A percentile compares a stretch with the other conserved stretches of the same genome.
These are phyloP conservation scores for Boletus rufocinnamomeus DNA, from an alignment of 768 basidiomycete species.

Conservation along the genomic window DNA sequence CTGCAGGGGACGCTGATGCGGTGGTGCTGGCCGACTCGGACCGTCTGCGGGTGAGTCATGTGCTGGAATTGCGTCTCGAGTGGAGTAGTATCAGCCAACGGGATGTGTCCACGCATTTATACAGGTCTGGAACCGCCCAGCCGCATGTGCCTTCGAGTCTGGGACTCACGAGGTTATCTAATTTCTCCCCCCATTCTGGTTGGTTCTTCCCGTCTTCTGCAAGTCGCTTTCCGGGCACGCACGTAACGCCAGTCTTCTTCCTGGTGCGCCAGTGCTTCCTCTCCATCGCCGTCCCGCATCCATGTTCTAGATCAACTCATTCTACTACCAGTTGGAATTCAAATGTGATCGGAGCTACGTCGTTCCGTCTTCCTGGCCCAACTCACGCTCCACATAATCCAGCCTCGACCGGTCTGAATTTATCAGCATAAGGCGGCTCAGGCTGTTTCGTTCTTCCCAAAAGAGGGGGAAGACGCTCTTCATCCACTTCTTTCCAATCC, in stretches of 20 bases:
- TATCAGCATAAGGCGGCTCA: conserved; percentile 9
- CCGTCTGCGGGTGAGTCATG: no score
- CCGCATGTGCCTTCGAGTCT: no score
- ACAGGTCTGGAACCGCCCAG: no score
- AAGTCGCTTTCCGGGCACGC: no score
- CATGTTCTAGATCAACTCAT: conserved; percentile 2
- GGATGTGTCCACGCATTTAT: no score
- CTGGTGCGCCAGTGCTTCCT: background rate
- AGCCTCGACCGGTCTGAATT: conserved; percentile 27
- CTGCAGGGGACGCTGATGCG: no score
- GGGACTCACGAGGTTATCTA: no score
- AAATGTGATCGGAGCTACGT: conserved; percentile 20
- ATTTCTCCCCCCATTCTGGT: no score
- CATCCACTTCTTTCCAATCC: conserved; percentile 6
- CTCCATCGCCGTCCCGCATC: background rate
- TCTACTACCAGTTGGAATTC: conserved; percentile 16
- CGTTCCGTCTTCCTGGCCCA: background rate
- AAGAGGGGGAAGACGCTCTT: background rate
- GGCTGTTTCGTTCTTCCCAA: background rate
- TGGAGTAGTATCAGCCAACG: no score
- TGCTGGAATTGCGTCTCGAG: no score
- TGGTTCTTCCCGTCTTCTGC: no score
- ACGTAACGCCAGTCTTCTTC: conserved; percentile 16
- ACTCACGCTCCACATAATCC: background rate
- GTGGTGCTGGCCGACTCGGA: no score